Evolutionary conservation across 2,329 filamentous ascomycete genomes (phyloP).

Genomic region (Verticillium klebahnii): DNA sequence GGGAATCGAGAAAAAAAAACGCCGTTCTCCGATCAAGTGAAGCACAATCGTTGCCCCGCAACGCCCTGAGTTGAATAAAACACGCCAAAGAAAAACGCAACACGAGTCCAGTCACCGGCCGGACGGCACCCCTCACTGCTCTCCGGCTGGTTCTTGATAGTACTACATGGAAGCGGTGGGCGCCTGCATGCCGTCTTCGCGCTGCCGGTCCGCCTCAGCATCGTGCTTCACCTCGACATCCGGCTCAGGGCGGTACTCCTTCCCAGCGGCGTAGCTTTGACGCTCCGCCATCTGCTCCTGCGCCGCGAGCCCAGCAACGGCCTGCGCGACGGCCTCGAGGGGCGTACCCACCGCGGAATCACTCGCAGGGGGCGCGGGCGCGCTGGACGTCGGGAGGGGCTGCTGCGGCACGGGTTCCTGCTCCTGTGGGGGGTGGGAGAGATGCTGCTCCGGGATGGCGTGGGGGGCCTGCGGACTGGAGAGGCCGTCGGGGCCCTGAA

Average conservation of each 20-base stretch:
- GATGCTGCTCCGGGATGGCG: neutral
- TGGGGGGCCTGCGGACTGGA: neutral
- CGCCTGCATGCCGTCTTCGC: constrained; percentile 29
- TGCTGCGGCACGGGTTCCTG: neutral
- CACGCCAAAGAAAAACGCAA: neutral
- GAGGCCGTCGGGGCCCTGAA: neutral
- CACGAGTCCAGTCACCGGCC: neutral
- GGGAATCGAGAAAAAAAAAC: neutral
- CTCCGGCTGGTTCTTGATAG: neutral
- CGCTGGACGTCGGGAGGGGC: constrained; percentile 1
- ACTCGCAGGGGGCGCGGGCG: constrained; percentile 4
- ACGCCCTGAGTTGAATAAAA: neutral
- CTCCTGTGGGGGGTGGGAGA: neutral
- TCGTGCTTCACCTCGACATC: constrained; percentile 36
- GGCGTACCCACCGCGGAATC: constrained; percentile 26
- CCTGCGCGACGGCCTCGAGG: constrained; percentile 47
- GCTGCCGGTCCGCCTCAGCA: constrained; percentile 52
- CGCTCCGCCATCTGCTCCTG: constrained; percentile 34
- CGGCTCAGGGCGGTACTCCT: constrained; percentile 32
- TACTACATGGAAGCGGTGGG: constrained; percentile 26
- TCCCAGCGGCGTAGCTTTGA: constrained; percentile 25
- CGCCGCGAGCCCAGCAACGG: constrained; percentile 37
- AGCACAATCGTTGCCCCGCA: neutral
- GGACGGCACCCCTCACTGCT: neutral
- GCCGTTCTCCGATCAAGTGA: neutral